Evolutionary conservation across 345 rosid species (phyloP).

Genomic region (Microthlaspi erraticum): DNA sequence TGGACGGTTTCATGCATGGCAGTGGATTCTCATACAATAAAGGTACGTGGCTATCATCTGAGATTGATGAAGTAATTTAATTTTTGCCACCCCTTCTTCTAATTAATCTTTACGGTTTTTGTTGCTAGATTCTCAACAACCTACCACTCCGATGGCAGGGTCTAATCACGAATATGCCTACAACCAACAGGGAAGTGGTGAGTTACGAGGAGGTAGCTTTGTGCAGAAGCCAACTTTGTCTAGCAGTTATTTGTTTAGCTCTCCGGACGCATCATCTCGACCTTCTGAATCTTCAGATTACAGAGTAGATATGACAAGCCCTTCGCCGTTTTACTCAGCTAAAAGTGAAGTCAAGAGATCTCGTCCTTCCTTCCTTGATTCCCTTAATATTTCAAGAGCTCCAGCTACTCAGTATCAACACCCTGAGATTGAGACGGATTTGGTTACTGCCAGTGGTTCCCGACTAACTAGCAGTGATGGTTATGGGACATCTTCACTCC

Average conservation of each 20-base stretch:
- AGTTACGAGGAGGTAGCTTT: constrained; percentile 43
- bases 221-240: constrained; percentile 55
- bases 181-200: constrained; percentile 42
- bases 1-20: constrained; percentile 40
- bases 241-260: constrained; percentile 46
- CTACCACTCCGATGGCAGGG: constrained; percentile 45
- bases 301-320: constrained; percentile 52
- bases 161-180: constrained; percentile 51
- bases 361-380: constrained; percentile 92
- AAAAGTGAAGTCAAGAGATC: constrained; percentile 64
- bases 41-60: constrained; percentile 44
- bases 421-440: constrained; percentile 45
- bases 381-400: constrained; percentile 69
- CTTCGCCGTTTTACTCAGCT: constrained; percentile 47
- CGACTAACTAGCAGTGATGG: constrained; percentile 48
- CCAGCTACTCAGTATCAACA: constrained; percentile 52
- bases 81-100: constrained; percentile 13
- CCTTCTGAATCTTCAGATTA: constrained; percentile 55
- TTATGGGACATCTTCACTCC: constrained; percentile 47
- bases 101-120: constrained; percentile 28
- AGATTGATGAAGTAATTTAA: constrained; percentile 26
- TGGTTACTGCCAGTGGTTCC: constrained; percentile 45
- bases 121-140: constrained; percentile 52
- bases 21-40: constrained; percentile 46
- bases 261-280: constrained; percentile 44